A percentile compares a stretch with the other conserved stretches of the same genome.
phyloP scores from a whole-genome alignment of 192 early-diverging fungal species.

The Rhizophagus clarus region DNA sequence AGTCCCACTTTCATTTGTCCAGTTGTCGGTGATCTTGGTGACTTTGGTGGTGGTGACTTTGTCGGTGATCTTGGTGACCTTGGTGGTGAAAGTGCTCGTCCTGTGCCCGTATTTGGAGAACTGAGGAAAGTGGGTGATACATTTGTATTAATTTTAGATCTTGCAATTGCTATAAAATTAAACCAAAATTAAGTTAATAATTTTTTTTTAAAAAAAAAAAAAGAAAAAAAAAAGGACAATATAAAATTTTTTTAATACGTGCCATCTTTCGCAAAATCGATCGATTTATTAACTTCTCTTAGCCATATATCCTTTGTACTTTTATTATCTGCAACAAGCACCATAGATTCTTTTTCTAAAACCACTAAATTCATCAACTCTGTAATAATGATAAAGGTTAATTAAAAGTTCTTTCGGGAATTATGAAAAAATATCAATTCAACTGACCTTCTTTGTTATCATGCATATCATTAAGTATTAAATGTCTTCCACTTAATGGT shows the following conservation, averaged over 20 bases:
- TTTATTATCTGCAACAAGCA: background rate
- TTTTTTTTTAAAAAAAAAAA: background rate
- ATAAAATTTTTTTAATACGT: background rate
- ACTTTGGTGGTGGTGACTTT: background rate
- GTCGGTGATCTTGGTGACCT: too few species aligned
- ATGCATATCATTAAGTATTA: conserved; percentile 40
- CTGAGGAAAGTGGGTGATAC: too few species aligned
- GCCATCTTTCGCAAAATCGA: background rate
- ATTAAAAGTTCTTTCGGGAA: background rate
- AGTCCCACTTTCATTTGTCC: background rate
- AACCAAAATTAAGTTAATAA: background rate
- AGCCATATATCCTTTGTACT: background rate
- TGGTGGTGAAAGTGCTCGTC: too few species aligned
- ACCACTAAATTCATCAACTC: conserved; percentile 12
- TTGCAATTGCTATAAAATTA: background rate
- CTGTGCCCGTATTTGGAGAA: too few species aligned
- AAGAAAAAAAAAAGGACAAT: too few species aligned
- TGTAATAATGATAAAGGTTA: conserved; percentile 6
- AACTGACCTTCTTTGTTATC: conserved; percentile 38
- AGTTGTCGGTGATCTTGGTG: background rate
- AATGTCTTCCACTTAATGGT: conserved; percentile 49
- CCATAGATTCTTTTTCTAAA: background rate
- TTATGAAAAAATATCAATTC: background rate
- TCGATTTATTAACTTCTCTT: background rate
- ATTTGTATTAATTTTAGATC: background rate